Conservation (phyloP, 2,329 filamentous ascomycete species). For the Sarocladium strictum region DNA sequence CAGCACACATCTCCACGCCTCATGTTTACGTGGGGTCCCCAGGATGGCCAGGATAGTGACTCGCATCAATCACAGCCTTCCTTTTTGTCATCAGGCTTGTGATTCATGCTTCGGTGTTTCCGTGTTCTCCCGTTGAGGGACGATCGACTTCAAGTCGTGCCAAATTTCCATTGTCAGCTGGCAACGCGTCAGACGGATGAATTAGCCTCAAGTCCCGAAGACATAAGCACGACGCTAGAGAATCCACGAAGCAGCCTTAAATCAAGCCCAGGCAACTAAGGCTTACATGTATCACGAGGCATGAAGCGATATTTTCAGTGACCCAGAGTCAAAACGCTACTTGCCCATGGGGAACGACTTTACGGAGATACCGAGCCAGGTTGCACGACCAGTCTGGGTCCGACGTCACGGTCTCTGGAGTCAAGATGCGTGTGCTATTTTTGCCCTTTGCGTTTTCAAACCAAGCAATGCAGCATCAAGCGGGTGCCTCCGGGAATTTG, state of each 20-base stretch:
- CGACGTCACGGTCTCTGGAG: not conserved
- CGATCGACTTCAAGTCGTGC: not conserved
- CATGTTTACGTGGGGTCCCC: not conserved
- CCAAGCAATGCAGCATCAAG: not conserved
- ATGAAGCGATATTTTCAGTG: not conserved
- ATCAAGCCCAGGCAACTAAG: not conserved
- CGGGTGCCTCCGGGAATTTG: not conserved
- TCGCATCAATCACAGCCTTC: not conserved
- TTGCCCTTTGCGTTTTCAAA: conserved; percentile 1
- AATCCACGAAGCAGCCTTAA: not conserved
- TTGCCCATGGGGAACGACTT: conserved; percentile 1
- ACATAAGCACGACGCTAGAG: not conserved
- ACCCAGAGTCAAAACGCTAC: not conserved
- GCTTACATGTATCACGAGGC: not conserved
- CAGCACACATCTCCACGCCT: not conserved
- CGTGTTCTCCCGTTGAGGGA: conserved; percentile 2
- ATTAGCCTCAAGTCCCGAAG: not conserved
- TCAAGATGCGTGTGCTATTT: not conserved
- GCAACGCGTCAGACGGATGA: too few species aligned
- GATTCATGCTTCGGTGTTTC: not conserved
- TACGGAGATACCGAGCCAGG: not conserved
- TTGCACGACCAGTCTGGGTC: not conserved
- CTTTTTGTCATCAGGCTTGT: not conserved
- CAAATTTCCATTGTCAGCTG: not conserved
- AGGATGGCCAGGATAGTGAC: not conserved